These are phyloP conservation scores for Zymoseptoria crescenta DNA, from an alignment of 2,329 filamentous ascomycete genomes.

Conservation along the genomic window DNA sequence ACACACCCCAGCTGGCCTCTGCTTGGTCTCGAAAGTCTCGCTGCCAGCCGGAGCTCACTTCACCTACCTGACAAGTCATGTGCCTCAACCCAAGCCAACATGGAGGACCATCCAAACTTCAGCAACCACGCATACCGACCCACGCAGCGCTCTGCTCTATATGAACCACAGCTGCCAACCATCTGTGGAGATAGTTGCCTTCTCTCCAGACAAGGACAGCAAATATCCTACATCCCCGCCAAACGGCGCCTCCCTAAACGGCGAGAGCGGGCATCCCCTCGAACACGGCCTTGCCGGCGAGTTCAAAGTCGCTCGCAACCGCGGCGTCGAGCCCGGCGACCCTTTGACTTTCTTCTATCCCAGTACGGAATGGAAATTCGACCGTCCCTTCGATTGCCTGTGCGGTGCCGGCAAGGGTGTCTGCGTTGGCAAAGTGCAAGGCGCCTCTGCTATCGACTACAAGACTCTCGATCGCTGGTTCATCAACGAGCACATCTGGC, in stretches of 20 bases:
- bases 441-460: conserved; percentile 32
- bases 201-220: conserved; percentile 20
- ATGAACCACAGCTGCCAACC: conserved; percentile 50
- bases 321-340: conserved; percentile 35
- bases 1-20: conserved; percentile 33
- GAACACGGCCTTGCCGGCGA: conserved; percentile 15
- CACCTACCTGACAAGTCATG: conserved; percentile 41
- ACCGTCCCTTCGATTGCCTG: conserved; percentile 38
- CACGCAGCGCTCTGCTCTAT: conserved; percentile 50
- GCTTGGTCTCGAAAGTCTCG: conserved; percentile 42
- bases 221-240: conserved; percentile 19
- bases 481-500: conserved; percentile 37
- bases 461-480: conserved; percentile 22
- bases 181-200: no score
- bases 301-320: conserved; percentile 25
- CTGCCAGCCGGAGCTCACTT: conserved; percentile 46
- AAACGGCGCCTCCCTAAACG: conserved; percentile 12
- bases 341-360: conserved; percentile 44
- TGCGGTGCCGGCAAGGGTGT: conserved; percentile 31
- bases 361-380: conserved; percentile 45
- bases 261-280: conserved; percentile 9
- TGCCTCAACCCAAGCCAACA: conserved; percentile 35
- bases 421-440: conserved; percentile 35
- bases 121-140: conserved; percentile 45
- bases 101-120: conserved; percentile 48